A percentile compares a stretch with the other conserved stretches of the same genome.
These are phyloP conservation scores for Erodium chrysanthum DNA, from an alignment of 441 rosid genomes.

Conservation along the genomic window DNA sequence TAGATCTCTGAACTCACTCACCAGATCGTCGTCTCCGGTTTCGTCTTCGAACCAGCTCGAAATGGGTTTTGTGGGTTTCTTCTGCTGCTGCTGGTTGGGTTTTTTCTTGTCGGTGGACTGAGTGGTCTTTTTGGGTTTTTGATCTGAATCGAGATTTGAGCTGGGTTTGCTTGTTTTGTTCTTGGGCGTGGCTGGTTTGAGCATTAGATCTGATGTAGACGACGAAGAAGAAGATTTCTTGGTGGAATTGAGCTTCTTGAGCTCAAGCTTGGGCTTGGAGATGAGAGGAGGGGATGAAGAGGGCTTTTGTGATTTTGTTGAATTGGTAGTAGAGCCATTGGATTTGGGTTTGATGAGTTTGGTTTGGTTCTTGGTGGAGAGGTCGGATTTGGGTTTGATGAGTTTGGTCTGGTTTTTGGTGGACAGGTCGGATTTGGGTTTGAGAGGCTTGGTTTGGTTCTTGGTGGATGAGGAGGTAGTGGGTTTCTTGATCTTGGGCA, in stretches of 20 bases:
- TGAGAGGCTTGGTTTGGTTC: conserved; percentile 35
- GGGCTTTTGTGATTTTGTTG: conserved; percentile 36
- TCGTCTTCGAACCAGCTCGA: conserved; percentile 47
- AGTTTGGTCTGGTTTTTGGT: conserved; percentile 42
- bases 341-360: conserved; percentile 14
- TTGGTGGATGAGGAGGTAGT: conserved; percentile 25
- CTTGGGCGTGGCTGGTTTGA: conserved; percentile 39
- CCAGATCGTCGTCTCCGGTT: conserved; percentile 52
- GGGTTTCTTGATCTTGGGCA: conserved; percentile 35
- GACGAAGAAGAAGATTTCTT: not conserved
- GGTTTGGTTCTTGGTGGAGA: too few relatives aligned
- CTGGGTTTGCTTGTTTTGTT: conserved; percentile 45
- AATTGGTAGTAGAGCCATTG: conserved; percentile 33
- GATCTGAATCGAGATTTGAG: not conserved
- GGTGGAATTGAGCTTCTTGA: conserved; percentile 37
- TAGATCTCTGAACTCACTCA: conserved; percentile 59
- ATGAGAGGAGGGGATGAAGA: conserved; percentile 13
- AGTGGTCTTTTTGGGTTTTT: conserved; percentile 20
- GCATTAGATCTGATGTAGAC: conserved; percentile 35
- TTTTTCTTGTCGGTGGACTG: not conserved
- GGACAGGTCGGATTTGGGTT: conserved; percentile 23
- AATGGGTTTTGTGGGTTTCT: conserved; percentile 13
- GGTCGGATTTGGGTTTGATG: conserved; percentile 8
- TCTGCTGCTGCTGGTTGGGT: not conserved
- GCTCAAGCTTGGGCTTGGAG: conserved; percentile 21